Base-by-base conservation (phyloP, 345 rosid species). In the Aquilaria sinensis region DNA sequence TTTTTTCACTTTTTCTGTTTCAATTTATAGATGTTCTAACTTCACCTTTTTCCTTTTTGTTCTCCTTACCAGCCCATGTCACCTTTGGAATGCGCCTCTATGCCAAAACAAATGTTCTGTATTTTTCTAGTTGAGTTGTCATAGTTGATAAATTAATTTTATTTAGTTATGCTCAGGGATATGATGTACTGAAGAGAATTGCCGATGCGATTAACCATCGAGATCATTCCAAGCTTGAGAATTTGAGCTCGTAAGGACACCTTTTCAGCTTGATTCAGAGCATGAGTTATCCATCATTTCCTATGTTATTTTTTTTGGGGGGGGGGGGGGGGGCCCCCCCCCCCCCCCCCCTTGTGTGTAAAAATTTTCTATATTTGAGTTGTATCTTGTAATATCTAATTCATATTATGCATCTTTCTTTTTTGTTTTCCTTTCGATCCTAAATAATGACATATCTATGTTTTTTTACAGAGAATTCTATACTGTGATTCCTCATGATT, bases 401-500 rank as follows among this genome's bases (percentile, higher is more conserved):
- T 23, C 23, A 23, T 23, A 23, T 23, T 23, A 23, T 23, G 7
- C 31, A 54, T 12, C 15, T 15, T 33, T 15, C 9, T 14, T 14
- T 46, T 23, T 23, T 57, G 8, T 31, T 16, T 10, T 52, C 4
- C 29, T 12, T 41, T 12, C 31, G 10, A 43, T 2, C 43, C 43
- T 37, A 37, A 37, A 37, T 37, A 37, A 37, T 37, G 43, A 37
- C 8, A 37, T 37, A 5, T 31, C 12, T 43, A 3, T 10, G 6
- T 55, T 65, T 66, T 58, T 51, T 9, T 74, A 76, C 90, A 92
- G 97, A 58, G 92, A 92, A 77, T 92, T 92, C 80, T 89, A 92
- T 67, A 84, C 94, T 1, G 84, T 84, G 60, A 87, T 93, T 68
- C 97, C 98, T 15, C 97, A 89, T 80, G 92, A 87, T 73, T 87